Conservation (phyloP, 2,329 filamentous ascomycete species). For the Oidium heveae region DNA sequence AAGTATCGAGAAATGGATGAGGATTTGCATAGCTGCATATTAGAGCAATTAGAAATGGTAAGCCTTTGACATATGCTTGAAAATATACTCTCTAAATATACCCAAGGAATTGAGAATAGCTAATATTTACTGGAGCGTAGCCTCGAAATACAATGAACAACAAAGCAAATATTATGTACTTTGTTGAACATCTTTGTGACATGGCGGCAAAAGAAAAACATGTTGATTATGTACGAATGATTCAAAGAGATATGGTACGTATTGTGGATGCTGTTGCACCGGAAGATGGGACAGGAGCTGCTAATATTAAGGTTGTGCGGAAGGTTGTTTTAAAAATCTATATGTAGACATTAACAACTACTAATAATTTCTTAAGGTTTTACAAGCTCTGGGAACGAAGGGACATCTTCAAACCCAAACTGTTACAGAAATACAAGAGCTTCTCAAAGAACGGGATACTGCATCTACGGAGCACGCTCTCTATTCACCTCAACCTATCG, state of each 20-base stretch:
- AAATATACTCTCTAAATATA: not conserved
- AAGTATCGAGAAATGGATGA: conserved; percentile 90
- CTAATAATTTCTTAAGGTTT: conserved; percentile 17
- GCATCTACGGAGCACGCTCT: conserved; percentile 6
- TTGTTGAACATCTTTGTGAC: conserved; percentile 86
- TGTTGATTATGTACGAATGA: conserved; percentile 70
- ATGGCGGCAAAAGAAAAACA: conserved; percentile 33
- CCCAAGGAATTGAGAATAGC: not conserved
- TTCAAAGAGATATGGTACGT: conserved; percentile 74
- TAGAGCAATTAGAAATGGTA: conserved; percentile 79
- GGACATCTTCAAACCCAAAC: conserved; percentile 48
- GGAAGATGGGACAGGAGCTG: conserved; percentile 62
- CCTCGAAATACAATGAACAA: conserved; percentile 68
- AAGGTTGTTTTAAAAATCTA: conserved; percentile 18
- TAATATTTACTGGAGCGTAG: conserved; percentile 16
- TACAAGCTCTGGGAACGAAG: conserved; percentile 45
- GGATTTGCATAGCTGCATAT: conserved; percentile 87
- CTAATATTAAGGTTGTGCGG: conserved; percentile 79
- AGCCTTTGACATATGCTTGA: conserved; percentile 5
- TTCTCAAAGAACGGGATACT: conserved; percentile 41
- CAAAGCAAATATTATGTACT: conserved; percentile 96
- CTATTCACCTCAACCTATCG: conserved; percentile 2
- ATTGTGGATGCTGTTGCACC: conserved; percentile 85
- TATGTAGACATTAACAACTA: not conserved
- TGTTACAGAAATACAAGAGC: conserved; percentile 57